Evolutionary conservation across 148 eudicot species (phyloP), one percentile per base, ranked within the genome.

Genomic region (Oxyria digyna): DNA sequence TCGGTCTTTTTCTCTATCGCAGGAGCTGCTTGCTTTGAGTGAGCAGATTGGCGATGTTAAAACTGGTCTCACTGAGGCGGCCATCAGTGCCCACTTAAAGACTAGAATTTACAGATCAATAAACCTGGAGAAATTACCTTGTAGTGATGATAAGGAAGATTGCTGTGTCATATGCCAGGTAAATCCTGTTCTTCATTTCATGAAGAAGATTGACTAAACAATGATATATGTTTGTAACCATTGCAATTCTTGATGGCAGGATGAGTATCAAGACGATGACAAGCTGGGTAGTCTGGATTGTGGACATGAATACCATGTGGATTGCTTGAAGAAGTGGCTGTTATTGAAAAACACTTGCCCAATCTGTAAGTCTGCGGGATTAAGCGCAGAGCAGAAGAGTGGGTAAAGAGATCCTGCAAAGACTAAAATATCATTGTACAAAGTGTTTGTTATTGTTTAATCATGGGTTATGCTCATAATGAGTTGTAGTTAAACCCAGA

Each of bases 21-120:
- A 94, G 99, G 99, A 94, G 73, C 96, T 94, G 81, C 99, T 94
- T 79, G 96, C 97, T 65, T 76, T 94, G 85, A 88, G 87, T 45
- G 99, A 94, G 71, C 86, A 73, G 67, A 94, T 94, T 70, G 99
- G 99, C 62, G 77, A 75, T 68, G 97, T 87, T 0, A 82, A 70
- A 70, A 86, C 93, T 62, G 99, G 97, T 12, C 81, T 94, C 46
- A 74, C 93, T 9, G 96, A 88, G 72, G 81, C 87, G 42, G 78
- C 75, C 77, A 84, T 94, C 62, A 32, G 71, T 20, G 18, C 73
- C 59, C 83, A 82, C 77, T 72, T 94, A 57, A 87, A 87, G 72
- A 78, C 83, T 33, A 87, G 83, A 80, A 67, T 57, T 49, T 78
- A 80, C 76, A 29, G 54, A 67, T 75, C 84, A 41, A 73, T 71